phyloP scores from a whole-genome alignment of 768 basidiomycete species.

The Mycena sanguinolenta region DNA sequence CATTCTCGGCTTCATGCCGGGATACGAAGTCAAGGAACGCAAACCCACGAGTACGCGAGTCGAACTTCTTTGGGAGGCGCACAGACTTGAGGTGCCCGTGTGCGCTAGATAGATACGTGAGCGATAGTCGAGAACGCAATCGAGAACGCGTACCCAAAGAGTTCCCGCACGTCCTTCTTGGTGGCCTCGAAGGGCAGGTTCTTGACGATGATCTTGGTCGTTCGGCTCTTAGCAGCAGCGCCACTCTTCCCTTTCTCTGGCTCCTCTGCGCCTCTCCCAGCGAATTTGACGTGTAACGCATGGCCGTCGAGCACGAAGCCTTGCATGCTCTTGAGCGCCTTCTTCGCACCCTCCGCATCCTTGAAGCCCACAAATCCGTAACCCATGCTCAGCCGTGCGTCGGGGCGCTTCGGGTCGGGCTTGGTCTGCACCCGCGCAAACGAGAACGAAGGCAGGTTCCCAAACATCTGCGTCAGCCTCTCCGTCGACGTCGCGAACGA shows the following conservation, averaged over 20 bases:
- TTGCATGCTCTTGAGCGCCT: constrained; percentile 82
- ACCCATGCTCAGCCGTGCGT: constrained; percentile 87
- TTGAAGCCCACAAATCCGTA: constrained; percentile 97
- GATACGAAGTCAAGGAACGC: constrained; percentile 97
- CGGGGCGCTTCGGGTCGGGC: constrained; percentile 82
- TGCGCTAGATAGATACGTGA: constrained; percentile 60
- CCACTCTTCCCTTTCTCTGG: constrained; percentile 52
- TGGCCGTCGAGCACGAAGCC: constrained; percentile 92
- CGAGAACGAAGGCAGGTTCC: constrained; percentile 80
- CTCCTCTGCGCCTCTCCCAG: constrained; percentile 84
- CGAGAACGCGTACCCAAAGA: constrained; percentile 80
- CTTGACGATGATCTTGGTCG: constrained; percentile 97
- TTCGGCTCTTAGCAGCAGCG: constrained; percentile 65
- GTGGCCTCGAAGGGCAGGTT: constrained; percentile 98
- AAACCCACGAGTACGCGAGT: constrained; percentile 91
- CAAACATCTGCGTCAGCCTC: constrained; percentile 76
- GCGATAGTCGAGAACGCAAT: constrained; percentile 3
- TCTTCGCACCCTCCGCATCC: constrained; percentile 77
- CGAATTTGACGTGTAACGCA: constrained; percentile 85
- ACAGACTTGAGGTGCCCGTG: constrained; percentile 96
- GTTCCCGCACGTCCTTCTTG: constrained; percentile 89
- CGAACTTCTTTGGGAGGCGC: constrained; percentile 92
- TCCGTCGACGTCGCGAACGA: constrained; percentile 92
- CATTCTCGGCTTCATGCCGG: constrained; percentile 90
- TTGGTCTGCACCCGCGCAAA: constrained; percentile 95